Percentiles rank a stretch among this genome's conserved stretches.
Evolutionary conservation across 371 early-diverging fungal genomes (phyloP).

Genomic region (Lichtheimia ramosa): DNA sequence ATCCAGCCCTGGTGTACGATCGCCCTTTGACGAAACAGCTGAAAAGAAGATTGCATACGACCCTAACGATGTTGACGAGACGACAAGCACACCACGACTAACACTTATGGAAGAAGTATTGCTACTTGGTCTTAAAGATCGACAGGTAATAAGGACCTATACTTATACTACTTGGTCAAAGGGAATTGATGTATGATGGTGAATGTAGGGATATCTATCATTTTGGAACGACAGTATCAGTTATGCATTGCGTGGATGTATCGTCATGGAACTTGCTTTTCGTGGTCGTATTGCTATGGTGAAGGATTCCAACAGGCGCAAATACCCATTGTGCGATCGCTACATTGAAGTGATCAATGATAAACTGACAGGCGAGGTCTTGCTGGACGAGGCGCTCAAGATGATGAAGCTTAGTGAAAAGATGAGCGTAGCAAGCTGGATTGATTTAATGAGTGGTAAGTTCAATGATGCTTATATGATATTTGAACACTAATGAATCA

Average conservation of each 20-base stretch:
- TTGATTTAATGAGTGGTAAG: slow-evolving; percentile 94
- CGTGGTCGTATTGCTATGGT: slow-evolving; percentile 85
- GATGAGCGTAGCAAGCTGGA: slow-evolving; percentile 87
- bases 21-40: not conserved
- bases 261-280: slow-evolving; percentile 93
- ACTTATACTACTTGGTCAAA: too few species aligned
- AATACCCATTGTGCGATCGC: slow-evolving; percentile 77
- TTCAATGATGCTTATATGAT: not conserved
- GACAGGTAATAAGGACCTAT: slow-evolving; percentile 57
- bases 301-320: slow-evolving; percentile 83
- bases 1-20: not conserved
- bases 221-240: slow-evolving; percentile 99
- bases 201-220: slow-evolving; percentile 83
- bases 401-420: slow-evolving; percentile 78
- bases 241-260: slow-evolving; percentile 93
- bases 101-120: slow-evolving; percentile 95
- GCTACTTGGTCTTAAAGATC: slow-evolving; percentile 92
- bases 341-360: slow-evolving; percentile 84
- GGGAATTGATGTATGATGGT: not conserved
- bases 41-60: slow-evolving; percentile 50
- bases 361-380: slow-evolving; percentile 86
- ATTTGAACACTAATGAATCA: not conserved
- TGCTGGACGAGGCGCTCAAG: slow-evolving; percentile 92
- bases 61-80: slow-evolving; percentile 58
- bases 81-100: slow-evolving; percentile 67